Percentiles rank a stretch among this genome's conserved stretches.
Conservation (phyloP, 169 alveolate species). For the Babesia caballi region DNA sequence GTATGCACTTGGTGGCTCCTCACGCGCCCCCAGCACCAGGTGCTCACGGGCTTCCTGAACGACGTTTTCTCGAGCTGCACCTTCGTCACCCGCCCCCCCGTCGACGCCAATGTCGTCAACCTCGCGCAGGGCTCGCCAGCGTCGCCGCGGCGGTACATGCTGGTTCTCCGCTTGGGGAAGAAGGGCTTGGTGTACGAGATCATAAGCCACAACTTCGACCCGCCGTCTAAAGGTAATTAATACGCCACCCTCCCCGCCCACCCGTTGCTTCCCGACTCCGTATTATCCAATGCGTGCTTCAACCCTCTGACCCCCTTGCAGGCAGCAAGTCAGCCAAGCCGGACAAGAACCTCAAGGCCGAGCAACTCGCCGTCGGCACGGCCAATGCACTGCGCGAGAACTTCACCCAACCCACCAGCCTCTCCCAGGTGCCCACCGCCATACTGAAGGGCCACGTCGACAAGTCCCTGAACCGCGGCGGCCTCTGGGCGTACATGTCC, state of each 20-base stretch:
- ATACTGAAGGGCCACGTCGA: conserved; percentile 27
- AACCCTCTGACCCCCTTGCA: background rate
- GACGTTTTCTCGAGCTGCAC: conserved; percentile 56
- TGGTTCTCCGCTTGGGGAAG: conserved; percentile 23
- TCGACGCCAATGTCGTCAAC: background rate
- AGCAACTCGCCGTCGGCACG: conserved; percentile 3
- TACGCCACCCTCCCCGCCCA: background rate
- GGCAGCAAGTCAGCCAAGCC: background rate
- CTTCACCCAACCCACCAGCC: background rate
- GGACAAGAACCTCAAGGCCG: background rate
- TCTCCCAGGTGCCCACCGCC: conserved; percentile 24
- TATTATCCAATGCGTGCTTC: background rate
- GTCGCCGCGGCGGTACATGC: background rate
- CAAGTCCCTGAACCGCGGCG: conserved; percentile 51
- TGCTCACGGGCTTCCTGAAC: conserved; percentile 49
- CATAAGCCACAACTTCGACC: conserved; percentile 22
- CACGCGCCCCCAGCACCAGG: conserved; percentile 35
- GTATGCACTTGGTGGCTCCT: background rate
- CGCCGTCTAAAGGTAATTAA: conserved; percentile 7
- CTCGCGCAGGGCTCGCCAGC: background rate
- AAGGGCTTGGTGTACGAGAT: conserved; percentile 14
- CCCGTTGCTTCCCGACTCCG: background rate
- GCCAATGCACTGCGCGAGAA: background rate
- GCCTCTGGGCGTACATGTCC: conserved; percentile 61
- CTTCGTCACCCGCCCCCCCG: conserved; percentile 11